Evolutionary conservation across 257 asterid genomes (phyloP).

Genomic region (Rehmannia glutinosa): DNA sequence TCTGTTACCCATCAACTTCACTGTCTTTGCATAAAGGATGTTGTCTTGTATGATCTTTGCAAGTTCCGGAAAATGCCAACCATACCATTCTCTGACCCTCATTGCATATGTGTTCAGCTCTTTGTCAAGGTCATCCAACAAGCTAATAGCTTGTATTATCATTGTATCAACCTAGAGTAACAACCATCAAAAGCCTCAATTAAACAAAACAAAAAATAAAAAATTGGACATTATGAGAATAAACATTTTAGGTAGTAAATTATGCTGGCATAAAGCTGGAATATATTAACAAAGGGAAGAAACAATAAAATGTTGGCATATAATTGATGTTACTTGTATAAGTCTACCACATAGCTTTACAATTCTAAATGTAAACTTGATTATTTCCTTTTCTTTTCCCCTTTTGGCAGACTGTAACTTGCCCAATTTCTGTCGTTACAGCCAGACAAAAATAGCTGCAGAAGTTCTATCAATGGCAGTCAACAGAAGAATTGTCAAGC

Average conservation of each 20-base stretch:
- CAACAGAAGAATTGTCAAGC: no score
- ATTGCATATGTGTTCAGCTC: conserved; percentile 89
- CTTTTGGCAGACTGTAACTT: no score
- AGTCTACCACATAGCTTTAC: no score
- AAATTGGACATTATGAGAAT: background rate
- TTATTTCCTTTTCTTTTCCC: no score
- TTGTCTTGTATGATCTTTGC: conserved; percentile 87
- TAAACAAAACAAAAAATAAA: background rate
- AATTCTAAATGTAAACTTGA: no score
- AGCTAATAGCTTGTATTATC: conserved; percentile 91
- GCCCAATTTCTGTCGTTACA: no score
- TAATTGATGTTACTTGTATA: no score
- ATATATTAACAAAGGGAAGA: background rate
- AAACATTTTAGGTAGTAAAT: background rate
- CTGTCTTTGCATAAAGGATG: conserved; percentile 71
- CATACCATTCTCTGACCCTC: conserved; percentile 97
- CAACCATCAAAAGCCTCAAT: background rate
- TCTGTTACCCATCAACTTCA: conserved; percentile 83
- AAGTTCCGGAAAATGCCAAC: conserved; percentile 97
- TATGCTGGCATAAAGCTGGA: background rate
- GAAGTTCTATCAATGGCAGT: no score
- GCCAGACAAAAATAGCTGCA: no score
- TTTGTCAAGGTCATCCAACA: conserved; percentile 91
- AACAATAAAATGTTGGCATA: background rate
- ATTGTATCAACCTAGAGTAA: conserved; percentile 71